A percentile compares a stretch with the other conserved stretches of the same genome.
Evolutionary conservation across 2,329 filamentous ascomycete genomes (phyloP).

Genomic region (Xylariales sp.): DNA sequence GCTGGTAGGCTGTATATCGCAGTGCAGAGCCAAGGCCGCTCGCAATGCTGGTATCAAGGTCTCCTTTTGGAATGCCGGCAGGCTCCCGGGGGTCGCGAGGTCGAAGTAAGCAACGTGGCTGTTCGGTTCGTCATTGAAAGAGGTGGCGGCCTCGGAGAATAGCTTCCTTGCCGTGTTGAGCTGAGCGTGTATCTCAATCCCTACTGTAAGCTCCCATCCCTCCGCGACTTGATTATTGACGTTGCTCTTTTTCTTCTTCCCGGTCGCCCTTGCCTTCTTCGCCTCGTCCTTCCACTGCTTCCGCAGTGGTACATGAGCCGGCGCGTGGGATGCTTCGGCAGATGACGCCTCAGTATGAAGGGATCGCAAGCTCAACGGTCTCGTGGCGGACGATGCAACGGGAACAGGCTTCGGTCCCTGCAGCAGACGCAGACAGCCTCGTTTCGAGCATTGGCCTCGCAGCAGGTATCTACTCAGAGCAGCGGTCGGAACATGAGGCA

Average conservation of each 20-base stretch:
- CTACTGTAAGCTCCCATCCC: slow-evolving; percentile 90
- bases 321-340: background rate
- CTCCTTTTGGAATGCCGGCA: slow-evolving; percentile 78
- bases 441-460: slow-evolving; percentile 35
- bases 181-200: slow-evolving; percentile 96
- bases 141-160: slow-evolving; percentile 70
- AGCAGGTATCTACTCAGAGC: slow-evolving; percentile 47
- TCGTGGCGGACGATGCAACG: background rate
- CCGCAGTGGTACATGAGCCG: slow-evolving; percentile 48
- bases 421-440: slow-evolving; percentile 35
- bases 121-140: slow-evolving; percentile 69
- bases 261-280: slow-evolving; percentile 40
- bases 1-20: slow-evolving; percentile 70
- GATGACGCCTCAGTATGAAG: slow-evolving; percentile 2
- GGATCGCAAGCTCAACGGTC: slow-evolving; percentile 1
- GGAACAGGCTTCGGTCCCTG: background rate
- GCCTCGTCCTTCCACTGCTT: slow-evolving; percentile 70
- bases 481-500: slow-evolving; percentile 39
- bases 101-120: slow-evolving; percentile 88
- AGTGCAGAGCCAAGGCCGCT: slow-evolving; percentile 79
- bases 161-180: slow-evolving; percentile 85
- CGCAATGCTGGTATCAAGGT: slow-evolving; percentile 85
- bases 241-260: slow-evolving; percentile 42
- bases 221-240: slow-evolving; percentile 46
- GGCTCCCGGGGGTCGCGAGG: slow-evolving; percentile 80